Evolutionary conservation across 73 alveolate species (phyloP), one percentile per base, ranked within the genome.

Genomic region (Paramecium sexaurelia): DNA sequence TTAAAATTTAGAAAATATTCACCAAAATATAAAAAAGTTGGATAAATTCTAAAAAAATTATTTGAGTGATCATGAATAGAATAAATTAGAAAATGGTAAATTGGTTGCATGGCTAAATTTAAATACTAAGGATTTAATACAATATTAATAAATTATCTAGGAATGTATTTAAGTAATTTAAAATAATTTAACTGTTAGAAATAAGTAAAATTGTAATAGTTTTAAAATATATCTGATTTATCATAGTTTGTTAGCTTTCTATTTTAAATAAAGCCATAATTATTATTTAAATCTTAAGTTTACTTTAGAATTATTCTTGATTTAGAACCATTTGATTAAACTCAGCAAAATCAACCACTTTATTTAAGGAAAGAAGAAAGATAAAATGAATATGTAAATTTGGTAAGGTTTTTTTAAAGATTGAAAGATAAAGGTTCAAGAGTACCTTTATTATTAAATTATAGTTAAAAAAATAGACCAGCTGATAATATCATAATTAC

Each of bases 231-330:
- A 41, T 22, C 75, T 0, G 90, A 78, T 78, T 24, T 78, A 24
- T 29, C 55, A 22, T 75, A 75, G 69, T 75, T 36, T 39, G 39
- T 75, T 19, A 39, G 45, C 11, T 75, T 39, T 37, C 20, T 75
- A n/a, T 78, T 78, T 43, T 33, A 78, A 43, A 78, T 78, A 22
- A 78, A 78, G 5, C 90, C 90, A 10, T 45, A 78, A 37, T 45
- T 78, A 39, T 17, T 78, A 3, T 78, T n/a, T 78, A 37, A 43
- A 11, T 78, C 90, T 19, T 7, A 78, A 43, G 75, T 78, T 2
- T 78, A 78, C 19, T 78, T 78, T 40, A 20, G 90, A 40, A 78
- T 78, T 19, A 78, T 78, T 24, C 9, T 78, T 10, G 90, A 78
- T 41, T 29, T 78, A 26, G 47, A 39, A 13, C 27, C 45, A 0